Base-by-base conservation (phyloP, 768 basidiomycete species). In the Tulasnella sp. region DNA sequence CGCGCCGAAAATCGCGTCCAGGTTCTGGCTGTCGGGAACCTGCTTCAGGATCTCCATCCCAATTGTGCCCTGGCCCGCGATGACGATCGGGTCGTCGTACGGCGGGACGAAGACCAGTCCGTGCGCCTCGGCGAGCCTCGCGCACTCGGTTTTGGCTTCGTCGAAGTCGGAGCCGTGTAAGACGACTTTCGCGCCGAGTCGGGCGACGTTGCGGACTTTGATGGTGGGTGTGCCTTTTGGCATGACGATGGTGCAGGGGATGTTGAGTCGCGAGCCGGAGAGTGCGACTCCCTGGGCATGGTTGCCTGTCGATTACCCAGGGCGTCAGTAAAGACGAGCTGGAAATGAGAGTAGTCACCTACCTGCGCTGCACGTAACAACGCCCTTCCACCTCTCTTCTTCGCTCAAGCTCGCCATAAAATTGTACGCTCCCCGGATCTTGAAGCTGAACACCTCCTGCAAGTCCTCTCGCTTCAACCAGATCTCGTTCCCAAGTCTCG, bases 221-320 rank as follows among this genome's bases (percentile, higher is more conserved):
- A 99, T 99, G 44, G 90, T 86, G 1, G 97, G 97, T 2, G 97
- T 98, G 16, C 88, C 92, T 47, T 89, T 83, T 0, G 97, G 97
- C 97, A 99, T 98, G 74, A 99, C 94, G 77, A 99, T 98, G n/a
- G 95, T 98, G 75, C 94, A 97, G 3, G 97, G 94, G 74, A 98
- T 91, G 39, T 86, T 86, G 35, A 99, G 87, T 72, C 89, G 87
- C 62, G 88, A 81, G 12, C 96, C 94, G n/a, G 97, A 95, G 64
- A 98, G 85, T 2, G 97, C 97, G 66, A 99, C 97, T 32, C 97
- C 97, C 80, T 99, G 97, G 0, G 97, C 97, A 80, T 99, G 97
- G 78, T 99, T 99, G 34, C 97, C 97, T 98, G 79, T 41, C 12
- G 9, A 17, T 8, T 19, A 19, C 2, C 17, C 12, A 11, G 12